Evolutionary conservation across 352 stramenopile genomes (phyloP).

Genomic region (Phytophthora quininea): DNA sequence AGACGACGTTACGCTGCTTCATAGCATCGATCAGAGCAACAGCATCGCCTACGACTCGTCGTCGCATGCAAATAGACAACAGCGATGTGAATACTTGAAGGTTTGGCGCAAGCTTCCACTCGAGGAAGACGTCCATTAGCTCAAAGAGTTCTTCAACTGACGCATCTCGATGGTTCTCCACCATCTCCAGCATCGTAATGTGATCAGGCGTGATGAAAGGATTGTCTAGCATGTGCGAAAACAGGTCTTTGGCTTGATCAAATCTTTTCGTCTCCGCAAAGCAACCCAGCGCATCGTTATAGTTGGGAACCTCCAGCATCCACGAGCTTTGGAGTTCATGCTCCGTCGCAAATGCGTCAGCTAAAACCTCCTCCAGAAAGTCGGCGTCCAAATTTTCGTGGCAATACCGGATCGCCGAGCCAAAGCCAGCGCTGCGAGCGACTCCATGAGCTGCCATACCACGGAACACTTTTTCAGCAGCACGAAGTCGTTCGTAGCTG

Average conservation of each 20-base stretch:
- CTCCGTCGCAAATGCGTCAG: constrained; percentile 58
- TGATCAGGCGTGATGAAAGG: constrained; percentile 60
- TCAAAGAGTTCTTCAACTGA: constrained; percentile 68
- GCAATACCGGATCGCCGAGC: constrained; percentile 72
- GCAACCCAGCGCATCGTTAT: constrained; percentile 80
- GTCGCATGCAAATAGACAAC: constrained; percentile 67
- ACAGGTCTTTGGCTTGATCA: constrained; percentile 66
- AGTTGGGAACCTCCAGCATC: constrained; percentile 71
- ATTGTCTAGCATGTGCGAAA: constrained; percentile 64
- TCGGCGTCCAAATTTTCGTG: constrained; percentile 44
- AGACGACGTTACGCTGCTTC: constrained; percentile 42
- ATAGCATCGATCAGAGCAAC: constrained; percentile 63
- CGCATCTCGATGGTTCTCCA: constrained; percentile 68
- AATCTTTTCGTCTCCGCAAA: constrained; percentile 55
- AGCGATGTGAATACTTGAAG: constrained; percentile 81
- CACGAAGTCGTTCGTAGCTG: constrained; percentile 36
- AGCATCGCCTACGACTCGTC: constrained; percentile 60
- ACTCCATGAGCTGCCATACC: constrained; percentile 55
- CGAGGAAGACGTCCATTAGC: constrained; percentile 76
- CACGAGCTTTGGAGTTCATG: constrained; percentile 45
- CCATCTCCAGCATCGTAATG: constrained; percentile 83
- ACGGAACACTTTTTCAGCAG: constrained; percentile 63
- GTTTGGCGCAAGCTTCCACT: constrained; percentile 58
- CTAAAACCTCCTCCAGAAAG: constrained; percentile 69
- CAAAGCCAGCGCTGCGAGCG: constrained; percentile 66